Base-by-base conservation (phyloP, 306 rosid species). In the Adenanthera pavonina region DNA sequence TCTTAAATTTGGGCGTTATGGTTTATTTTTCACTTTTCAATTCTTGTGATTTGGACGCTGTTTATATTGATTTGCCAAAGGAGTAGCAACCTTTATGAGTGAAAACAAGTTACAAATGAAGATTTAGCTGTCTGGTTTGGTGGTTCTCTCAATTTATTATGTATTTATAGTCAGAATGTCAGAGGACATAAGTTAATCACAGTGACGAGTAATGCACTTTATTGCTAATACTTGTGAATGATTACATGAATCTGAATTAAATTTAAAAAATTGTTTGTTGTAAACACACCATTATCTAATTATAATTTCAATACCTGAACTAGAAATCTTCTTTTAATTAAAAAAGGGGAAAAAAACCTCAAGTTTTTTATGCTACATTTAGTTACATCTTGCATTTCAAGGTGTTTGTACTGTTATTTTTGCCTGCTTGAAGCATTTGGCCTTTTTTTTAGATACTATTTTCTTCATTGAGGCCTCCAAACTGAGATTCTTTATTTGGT, bases 391-490 rank as follows among this genome's bases (percentile, higher is more conserved):
- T 57, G 14, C 35, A 17, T 54, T 54, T 54, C 61, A 54, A 54
- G 30, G n/a, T 16, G 8, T 17, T 1, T 57, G 34, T 57, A 8
- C 34, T 0, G 2, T 59, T 25, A 59, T 59, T 56, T 56, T 56
- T 77, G 36, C 51, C 48, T 65, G 64, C 51, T 34, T 19, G 14
- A 48, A n/a, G 51, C 81, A 64, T 76, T 77, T 77, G 13, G 9
- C 19, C 8, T 43, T 7, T 49, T 34, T 14, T 43, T 15, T 41
- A 11, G 4, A 46, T 5, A 72, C 2, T 13, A 48, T 51, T 6
- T 49, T 19, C 64, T 34, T 77, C 19, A 16, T 14, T 48, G 49
- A 49, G 16, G 43, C 19, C 9, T 3, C 67, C 5, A 33, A 13
- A 62, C 19, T 34, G 19, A 34, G 41, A 51, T 65, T 19, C 66